Percentiles rank a stretch among this genome's conserved stretches.
Evolutionary conservation across 2,329 filamentous ascomycete species (phyloP).

Genomic region (Rhexocercosporidium sp.): DNA sequence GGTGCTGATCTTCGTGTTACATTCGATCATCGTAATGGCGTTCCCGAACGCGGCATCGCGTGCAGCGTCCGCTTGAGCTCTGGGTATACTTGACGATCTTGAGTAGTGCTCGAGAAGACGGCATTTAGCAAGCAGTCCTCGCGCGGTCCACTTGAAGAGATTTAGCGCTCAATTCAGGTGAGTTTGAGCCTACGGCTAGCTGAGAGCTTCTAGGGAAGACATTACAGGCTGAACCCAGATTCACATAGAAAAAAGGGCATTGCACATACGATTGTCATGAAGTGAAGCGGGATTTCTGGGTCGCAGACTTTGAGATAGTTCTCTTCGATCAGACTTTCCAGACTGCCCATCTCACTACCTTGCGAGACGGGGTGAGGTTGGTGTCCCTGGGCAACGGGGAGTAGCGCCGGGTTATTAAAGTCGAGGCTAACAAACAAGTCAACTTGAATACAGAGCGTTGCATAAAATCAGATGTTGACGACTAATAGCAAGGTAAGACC

Average conservation of each 20-base stretch:
- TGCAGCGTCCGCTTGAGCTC: slow-evolving; percentile 35
- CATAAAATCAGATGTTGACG: neutral
- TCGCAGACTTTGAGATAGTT: slow-evolving; percentile 51
- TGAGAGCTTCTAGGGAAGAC: too few species aligned
- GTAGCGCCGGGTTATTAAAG: slow-evolving; percentile 31
- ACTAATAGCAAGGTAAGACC: neutral
- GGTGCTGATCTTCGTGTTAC: slow-evolving; percentile 42
- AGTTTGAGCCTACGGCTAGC: too few species aligned
- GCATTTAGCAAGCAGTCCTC: slow-evolving; percentile 36
- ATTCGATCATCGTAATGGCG: slow-evolving; percentile 39
- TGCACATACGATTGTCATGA: slow-evolving; percentile 34
- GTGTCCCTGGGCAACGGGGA: slow-evolving; percentile 27
- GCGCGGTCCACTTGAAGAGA: slow-evolving; percentile 29
- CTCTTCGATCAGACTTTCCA: slow-evolving; percentile 49
- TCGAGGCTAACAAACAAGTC: slow-evolving; percentile 20
- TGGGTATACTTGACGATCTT: slow-evolving; percentile 24
- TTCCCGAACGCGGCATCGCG: slow-evolving; percentile 42
- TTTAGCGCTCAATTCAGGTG: neutral
- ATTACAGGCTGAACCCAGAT: too few species aligned
- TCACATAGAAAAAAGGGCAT: too few species aligned
- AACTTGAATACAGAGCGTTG: neutral
- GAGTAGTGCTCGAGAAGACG: slow-evolving; percentile 39
- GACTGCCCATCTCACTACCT: slow-evolving; percentile 22
- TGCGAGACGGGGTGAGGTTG: slow-evolving; percentile 19
- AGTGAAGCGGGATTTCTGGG: slow-evolving; percentile 46